phyloP scores from a whole-genome alignment of 2,329 filamentous ascomycete species.

The Neopestalotiopsis clavispora region DNA sequence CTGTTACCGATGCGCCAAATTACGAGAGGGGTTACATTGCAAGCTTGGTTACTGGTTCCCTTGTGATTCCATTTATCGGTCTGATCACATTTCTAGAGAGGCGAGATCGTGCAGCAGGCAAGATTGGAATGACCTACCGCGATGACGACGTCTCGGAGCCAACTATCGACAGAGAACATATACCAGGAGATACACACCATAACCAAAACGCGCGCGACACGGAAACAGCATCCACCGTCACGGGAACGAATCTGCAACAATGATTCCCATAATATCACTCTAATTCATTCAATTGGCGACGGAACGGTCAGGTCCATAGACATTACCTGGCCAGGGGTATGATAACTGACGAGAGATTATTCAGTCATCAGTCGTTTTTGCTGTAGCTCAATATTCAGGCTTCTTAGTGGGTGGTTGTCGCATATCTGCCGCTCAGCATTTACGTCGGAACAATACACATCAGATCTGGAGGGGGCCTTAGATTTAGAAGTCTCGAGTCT shows the following conservation, averaged over 20 bases:
- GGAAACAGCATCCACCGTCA: not conserved
- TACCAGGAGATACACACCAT: not conserved
- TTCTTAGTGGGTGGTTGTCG: no score
- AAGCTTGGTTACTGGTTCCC: constrained; percentile 41
- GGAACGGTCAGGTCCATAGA: no score
- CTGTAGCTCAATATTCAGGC: no score
- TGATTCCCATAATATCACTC: not conserved
- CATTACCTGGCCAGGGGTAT: no score
- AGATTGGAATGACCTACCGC: constrained; percentile 28
- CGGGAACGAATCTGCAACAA: not conserved
- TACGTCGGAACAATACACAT: no score
- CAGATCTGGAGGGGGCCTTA: no score
- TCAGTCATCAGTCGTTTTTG: no score
- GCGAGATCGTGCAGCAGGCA: constrained; percentile 29
- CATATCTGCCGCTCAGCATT: no score
- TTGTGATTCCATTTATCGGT: constrained; percentile 41
- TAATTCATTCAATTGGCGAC: no score
- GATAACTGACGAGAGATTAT: no score
- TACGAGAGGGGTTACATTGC: constrained; percentile 45
- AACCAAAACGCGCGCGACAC: not conserved
- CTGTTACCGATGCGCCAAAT: constrained; percentile 44
- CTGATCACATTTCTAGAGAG: constrained; percentile 43
- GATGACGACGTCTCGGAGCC: not conserved
- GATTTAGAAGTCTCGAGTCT: no score
- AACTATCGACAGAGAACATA: not conserved